These are phyloP conservation scores for Aspergillus sp. DNA, from an alignment of 2,329 filamentous ascomycete genomes.

Conservation along the genomic window DNA sequence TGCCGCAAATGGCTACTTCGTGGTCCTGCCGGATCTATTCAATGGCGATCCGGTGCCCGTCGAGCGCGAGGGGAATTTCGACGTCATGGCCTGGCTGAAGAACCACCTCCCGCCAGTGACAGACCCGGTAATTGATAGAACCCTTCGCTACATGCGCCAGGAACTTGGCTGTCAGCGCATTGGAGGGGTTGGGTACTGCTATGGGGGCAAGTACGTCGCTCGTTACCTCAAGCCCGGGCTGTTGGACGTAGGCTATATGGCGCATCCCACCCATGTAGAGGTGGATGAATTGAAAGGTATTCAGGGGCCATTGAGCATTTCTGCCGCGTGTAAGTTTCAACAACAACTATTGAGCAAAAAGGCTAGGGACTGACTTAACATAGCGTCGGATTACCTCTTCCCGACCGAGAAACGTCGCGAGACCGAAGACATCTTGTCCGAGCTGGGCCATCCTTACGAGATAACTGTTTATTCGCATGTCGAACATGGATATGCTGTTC, in stretches of 20 bases:
- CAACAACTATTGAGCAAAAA: background rate
- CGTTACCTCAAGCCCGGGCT: slow-evolving; percentile 17
- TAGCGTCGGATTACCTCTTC: slow-evolving; percentile 42
- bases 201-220: slow-evolving; percentile 55
- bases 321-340: slow-evolving; percentile 53
- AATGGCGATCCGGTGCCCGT: slow-evolving; percentile 61
- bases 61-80: slow-evolving; percentile 53
- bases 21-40: slow-evolving; percentile 67
- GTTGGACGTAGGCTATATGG: slow-evolving; percentile 19
- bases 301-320: slow-evolving; percentile 21
- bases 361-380: too few relatives aligned
- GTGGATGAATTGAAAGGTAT: slow-evolving; percentile 17
- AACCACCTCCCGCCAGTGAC: slow-evolving; percentile 27
- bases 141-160: slow-evolving; percentile 39
- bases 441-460: slow-evolving; percentile 63
- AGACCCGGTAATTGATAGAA: slow-evolving; percentile 50
- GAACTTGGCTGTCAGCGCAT: slow-evolving; percentile 32
- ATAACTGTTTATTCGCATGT: slow-evolving; percentile 70
- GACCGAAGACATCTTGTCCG: slow-evolving; percentile 59
- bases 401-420: slow-evolving; percentile 60
- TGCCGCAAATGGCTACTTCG: slow-evolving; percentile 20
- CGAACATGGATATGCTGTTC: slow-evolving; percentile 60
- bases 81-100: slow-evolving; percentile 52
- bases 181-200: slow-evolving; percentile 52
- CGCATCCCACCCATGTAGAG: slow-evolving; percentile 22